These are phyloP conservation scores for Phytophthora idaei DNA, from an alignment of 352 stramenopile species.

Conservation along the genomic window DNA sequence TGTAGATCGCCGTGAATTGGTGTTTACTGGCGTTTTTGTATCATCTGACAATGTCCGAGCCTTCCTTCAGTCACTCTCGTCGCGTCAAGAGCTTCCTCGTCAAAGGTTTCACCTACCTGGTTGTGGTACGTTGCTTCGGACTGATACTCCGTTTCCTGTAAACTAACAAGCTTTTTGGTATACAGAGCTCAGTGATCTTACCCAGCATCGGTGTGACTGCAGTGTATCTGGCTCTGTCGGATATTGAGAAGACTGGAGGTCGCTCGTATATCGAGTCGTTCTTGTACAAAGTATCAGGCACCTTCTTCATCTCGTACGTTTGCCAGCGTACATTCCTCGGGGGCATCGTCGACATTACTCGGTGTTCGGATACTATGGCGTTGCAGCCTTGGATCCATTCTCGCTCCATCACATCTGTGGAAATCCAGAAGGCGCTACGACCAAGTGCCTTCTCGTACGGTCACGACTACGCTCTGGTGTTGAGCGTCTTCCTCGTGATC, in stretches of 20 bases:
- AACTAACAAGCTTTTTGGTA: background rate
- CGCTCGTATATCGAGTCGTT: constrained; percentile 80
- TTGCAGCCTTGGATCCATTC: constrained; percentile 74
- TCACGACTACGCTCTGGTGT: constrained; percentile 81
- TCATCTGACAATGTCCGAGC: constrained; percentile 71
- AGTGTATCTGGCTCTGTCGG: constrained; percentile 74
- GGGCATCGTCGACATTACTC: constrained; percentile 74
- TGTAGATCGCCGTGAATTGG: constrained; percentile 81
- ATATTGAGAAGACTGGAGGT: constrained; percentile 52
- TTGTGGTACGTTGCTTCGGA: constrained; percentile 53
- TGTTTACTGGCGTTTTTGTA: constrained; percentile 72
- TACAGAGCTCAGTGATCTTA: constrained; percentile 77
- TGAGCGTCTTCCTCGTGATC: constrained; percentile 79
- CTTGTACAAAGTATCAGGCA: constrained; percentile 84
- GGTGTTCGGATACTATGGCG: constrained; percentile 62
- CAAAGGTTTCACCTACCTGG: constrained; percentile 79
- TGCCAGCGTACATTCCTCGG: constrained; percentile 81
- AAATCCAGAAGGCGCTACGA: constrained; percentile 50
- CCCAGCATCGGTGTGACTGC: constrained; percentile 81
- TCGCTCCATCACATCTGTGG: constrained; percentile 63
- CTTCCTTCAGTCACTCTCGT: constrained; percentile 66
- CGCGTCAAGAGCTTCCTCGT: constrained; percentile 74
- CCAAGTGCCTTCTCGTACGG: constrained; percentile 73
- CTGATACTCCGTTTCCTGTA: too few relatives aligned
- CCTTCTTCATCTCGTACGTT: constrained; percentile 89